Conservation (phyloP, 106 monocot genomes). For the Triglochin maritima region DNA sequence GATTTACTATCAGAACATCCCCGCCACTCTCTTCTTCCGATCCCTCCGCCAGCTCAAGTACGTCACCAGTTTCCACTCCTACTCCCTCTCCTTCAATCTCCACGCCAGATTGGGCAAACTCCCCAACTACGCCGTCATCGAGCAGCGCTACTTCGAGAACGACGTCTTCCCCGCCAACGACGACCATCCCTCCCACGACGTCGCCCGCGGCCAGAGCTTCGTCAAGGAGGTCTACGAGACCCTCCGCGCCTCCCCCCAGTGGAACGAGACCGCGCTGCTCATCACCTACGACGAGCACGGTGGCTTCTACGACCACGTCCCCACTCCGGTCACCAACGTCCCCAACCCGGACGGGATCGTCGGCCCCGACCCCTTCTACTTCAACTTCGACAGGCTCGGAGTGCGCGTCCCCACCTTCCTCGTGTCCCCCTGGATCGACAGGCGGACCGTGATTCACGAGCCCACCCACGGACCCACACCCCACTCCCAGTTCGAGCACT, state of each 20-base stretch:
- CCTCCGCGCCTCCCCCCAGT: constrained; percentile 69
- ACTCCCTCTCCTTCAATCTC: constrained; percentile 52
- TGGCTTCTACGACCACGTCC: constrained; percentile 86
- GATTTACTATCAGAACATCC: constrained; percentile 87
- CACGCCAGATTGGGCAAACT: constrained; percentile 59
- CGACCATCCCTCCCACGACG: constrained; percentile 83
- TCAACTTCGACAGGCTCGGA: constrained; percentile 74
- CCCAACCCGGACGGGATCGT: constrained; percentile 82
- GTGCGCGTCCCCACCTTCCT: constrained; percentile 70
- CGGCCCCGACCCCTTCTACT: constrained; percentile 67
- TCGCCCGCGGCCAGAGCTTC: constrained; percentile 56
- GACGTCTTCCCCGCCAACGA: constrained; percentile 60
- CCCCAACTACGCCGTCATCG: constrained; percentile 68
- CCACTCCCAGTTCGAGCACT: constrained; percentile 73
- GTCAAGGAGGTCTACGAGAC: constrained; percentile 83
- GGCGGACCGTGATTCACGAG: constrained; percentile 55
- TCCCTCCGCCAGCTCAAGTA: constrained; percentile 63
- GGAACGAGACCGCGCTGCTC: constrained; percentile 75
- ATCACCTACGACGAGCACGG: constrained; percentile 91
- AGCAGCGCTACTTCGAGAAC: constrained; percentile 67
- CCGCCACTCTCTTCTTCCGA: constrained; percentile 68
- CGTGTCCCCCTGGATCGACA: constrained; percentile 82
- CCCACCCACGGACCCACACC: constrained; percentile 61
- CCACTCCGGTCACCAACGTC: constrained; percentile 63
- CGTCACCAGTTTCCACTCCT: constrained; percentile 53